A percentile compares a stretch with the other conserved stretches of the same genome.
Conservation (phyloP, 257 asterid species). For the Ballota nigra region DNA sequence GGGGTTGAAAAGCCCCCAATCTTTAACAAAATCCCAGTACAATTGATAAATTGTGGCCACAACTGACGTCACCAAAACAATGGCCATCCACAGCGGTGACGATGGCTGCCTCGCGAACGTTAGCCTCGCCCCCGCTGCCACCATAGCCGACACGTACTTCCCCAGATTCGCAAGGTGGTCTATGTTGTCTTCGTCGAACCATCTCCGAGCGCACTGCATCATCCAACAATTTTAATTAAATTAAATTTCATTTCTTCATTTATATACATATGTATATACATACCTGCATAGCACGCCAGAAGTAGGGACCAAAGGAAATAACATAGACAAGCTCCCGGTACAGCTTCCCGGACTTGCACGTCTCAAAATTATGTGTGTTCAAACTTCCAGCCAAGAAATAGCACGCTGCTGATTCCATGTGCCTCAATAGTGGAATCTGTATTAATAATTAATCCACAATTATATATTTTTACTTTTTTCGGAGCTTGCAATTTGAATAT, state of each 20-base stretch:
- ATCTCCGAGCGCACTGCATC: slow-evolving; percentile 65
- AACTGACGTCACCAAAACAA: slow-evolving; percentile 68
- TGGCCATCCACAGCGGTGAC: slow-evolving; percentile 47
- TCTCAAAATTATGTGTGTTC: slow-evolving; percentile 52
- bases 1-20: slow-evolving; percentile 79
- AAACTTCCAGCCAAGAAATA: slow-evolving; percentile 79
- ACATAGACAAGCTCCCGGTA: slow-evolving; percentile 84
- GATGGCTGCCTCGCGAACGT: slow-evolving; percentile 62
- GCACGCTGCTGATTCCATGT: slow-evolving; percentile 90
- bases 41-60: slow-evolving; percentile 80
- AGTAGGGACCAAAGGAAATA: slow-evolving; percentile 89
- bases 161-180: slow-evolving; percentile 85
- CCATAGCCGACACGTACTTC: slow-evolving; percentile 97
- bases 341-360: slow-evolving; percentile 76
- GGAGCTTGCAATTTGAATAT: neutral
- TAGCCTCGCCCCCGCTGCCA: slow-evolving; percentile 93
- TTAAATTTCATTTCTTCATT: no score
- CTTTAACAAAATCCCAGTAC: slow-evolving; percentile 95
- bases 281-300: slow-evolving; percentile 99
- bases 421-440: slow-evolving; percentile 83
- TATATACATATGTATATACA: no score
- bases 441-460: neutral
- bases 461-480: neutral
- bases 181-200: slow-evolving; percentile 67
- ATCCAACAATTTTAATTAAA: no score